phyloP scores from a whole-genome alignment of 768 basidiomycete genomes.

The Tricholoma matsutake region DNA sequence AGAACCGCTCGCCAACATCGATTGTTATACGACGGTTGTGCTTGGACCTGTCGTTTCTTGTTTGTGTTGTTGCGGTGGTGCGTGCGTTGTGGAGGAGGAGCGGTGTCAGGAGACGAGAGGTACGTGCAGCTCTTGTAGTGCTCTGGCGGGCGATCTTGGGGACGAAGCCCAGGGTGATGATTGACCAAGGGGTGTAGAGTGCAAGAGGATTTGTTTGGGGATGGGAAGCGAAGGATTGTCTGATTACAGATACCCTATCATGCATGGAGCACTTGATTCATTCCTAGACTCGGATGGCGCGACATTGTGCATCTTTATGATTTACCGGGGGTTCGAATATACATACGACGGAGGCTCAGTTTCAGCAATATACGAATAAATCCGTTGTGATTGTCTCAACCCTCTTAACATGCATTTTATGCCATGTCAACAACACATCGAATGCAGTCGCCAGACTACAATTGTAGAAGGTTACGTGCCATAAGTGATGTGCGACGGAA shows the following conservation, averaged over 20 bases:
- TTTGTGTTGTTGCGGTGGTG: conserved; percentile 58
- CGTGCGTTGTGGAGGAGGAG: conserved; percentile 64
- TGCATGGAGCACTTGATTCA: background rate
- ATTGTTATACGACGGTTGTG: conserved; percentile 72
- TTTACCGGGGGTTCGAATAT: background rate
- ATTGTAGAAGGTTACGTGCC: conserved; percentile 2
- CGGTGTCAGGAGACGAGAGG: conserved; percentile 66
- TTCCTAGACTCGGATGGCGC: background rate
- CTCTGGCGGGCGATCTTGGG: conserved; percentile 74
- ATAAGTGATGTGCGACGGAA: conserved; percentile 1
- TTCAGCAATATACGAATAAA: background rate
- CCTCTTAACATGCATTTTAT: conserved; percentile 21
- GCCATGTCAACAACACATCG: conserved; percentile 94
- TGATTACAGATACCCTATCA: conserved; percentile 1
- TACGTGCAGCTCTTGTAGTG: conserved; percentile 57
- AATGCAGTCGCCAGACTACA: conserved; percentile 81
- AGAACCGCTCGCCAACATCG: conserved; percentile 60
- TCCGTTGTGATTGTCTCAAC: conserved; percentile 2
- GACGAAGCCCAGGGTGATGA: conserved; percentile 42
- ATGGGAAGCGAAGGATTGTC: background rate
- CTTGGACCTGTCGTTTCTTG: conserved; percentile 73
- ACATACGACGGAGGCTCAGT: background rate
- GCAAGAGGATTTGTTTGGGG: background rate
- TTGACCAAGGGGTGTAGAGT: conserved; percentile 46
- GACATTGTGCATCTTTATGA: background rate